A percentile compares a stretch with the other conserved stretches of the same genome.
Evolutionary conservation across 225 moss, liverwort and hornwort species (phyloP).

Genomic region (Ulota crispa): DNA sequence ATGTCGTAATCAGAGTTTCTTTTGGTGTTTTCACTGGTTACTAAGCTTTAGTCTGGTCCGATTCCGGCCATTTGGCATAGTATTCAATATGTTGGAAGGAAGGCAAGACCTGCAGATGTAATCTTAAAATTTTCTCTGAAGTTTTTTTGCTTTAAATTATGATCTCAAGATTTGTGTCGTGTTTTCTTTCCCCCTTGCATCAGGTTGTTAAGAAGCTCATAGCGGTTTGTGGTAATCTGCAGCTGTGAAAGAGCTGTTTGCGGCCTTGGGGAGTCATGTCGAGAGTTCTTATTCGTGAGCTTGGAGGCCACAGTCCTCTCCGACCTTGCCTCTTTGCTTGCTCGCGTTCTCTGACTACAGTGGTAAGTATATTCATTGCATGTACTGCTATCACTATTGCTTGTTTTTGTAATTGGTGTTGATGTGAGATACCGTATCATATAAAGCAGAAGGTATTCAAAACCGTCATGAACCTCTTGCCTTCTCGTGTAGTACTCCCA

Average conservation of each 20-base stretch:
- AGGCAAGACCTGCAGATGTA: not conserved
- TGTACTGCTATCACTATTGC: not conserved
- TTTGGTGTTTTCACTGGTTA: not conserved
- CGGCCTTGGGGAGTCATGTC: constrained; percentile 23
- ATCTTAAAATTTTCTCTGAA: not conserved
- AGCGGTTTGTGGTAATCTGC: constrained; percentile 13
- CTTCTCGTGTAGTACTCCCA: not conserved
- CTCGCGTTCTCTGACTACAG: constrained; percentile 35
- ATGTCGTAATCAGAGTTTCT: not conserved
- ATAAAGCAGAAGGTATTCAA: not conserved
- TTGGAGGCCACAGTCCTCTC: constrained; percentile 25
- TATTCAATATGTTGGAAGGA: not conserved
- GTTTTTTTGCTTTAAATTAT: not conserved
- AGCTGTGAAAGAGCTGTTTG: constrained; percentile 20
- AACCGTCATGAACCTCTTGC: not conserved
- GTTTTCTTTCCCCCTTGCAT: not conserved
- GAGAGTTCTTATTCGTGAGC: constrained; percentile 31
- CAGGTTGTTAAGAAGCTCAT: not conserved
- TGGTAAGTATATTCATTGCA: constrained; percentile 32
- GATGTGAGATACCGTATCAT: not conserved
- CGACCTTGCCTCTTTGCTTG: not conserved
- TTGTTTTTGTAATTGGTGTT: constrained; percentile 11
- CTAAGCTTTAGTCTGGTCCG: not conserved
- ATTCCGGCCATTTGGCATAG: not conserved
- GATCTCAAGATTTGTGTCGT: not conserved